Evolutionary conservation across 1,284 basidiomycete genomes (phyloP), one percentile per base, ranked within the genome.

Genomic region (Sporisorium graminicola): DNA sequence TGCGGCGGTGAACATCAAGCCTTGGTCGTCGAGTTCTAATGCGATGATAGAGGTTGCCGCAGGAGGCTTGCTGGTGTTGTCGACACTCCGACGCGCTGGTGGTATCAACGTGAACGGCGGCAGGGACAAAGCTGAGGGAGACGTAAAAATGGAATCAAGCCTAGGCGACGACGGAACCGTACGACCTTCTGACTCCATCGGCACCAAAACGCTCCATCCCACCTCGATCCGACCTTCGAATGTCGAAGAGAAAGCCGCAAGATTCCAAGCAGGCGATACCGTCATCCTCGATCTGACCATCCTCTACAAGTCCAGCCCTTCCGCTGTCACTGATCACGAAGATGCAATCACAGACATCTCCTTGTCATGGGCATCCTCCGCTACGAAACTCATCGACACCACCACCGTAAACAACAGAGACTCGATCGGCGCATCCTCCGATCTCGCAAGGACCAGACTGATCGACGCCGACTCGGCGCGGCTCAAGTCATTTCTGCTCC

Each of bases 401-500:
- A 33, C 10, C 2, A 47, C n/a, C 16, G 26, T 29, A 5, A 35
- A 2, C 4, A 65, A 54, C 20, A 60, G 62, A 40, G 68, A 71
- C 20, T 55, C 68, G 8, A 52, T 49, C 18, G 68, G 58, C 33
- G 24, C 43, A 10, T 16, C 6, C n/a, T 35, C 60, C 6, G 58
- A 54, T 14, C 4, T 54, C 22, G 26, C 18, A n/a, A 61, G 53
- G 22, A 24, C 37, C 0, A 55, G 59, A 16, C n/a, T 66, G 44
- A 63, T 72, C 51, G 69, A 72, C 42, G 56, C 63, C 22, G 59
- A 72, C n/a, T 29, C 58, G 9, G 59, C 69, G 0, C 42, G 59
- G 26, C 44, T 58, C 52, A 62, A 58, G 42, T 46, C 63, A 7
- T 44, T 50, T 5, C 20, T 62, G 37, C 18, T 50, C 40, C 16